Evolutionary conservation across 2,329 filamentous ascomycete genomes (phyloP).

Genomic region (Aspergillus caelatus): DNA sequence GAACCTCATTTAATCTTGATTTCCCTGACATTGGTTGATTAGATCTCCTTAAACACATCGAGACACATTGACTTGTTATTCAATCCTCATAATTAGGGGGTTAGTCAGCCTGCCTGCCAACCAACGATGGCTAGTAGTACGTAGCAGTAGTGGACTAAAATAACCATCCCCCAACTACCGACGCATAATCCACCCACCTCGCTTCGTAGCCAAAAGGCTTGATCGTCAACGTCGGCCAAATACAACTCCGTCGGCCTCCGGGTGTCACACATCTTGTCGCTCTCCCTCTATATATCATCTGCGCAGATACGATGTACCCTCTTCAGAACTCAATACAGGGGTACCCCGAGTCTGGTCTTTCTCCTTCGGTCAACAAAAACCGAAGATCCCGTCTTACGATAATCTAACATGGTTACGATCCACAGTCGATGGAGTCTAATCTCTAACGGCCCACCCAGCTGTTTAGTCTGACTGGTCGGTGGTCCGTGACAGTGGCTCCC

Average conservation of each 20-base stretch:
- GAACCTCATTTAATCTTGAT: not conserved
- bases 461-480: conserved; percentile 9
- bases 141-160: not conserved
- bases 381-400: conserved; percentile 11
- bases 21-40: not conserved
- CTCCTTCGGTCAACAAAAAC: conserved; percentile 3
- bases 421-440: conserved; percentile 18
- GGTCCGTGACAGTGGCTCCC: conserved; percentile 5
- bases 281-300: not conserved
- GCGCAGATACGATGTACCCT: not conserved
- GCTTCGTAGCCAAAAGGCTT: not conserved
- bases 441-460: conserved; percentile 15
- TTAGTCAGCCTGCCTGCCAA: not conserved
- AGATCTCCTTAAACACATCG: no score
- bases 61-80: no score
- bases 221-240: not conserved
- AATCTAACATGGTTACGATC: conserved; percentile 15
- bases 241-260: conserved; percentile 5
- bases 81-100: no score
- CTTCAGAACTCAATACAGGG: not conserved
- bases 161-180: not conserved
- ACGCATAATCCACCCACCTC: not conserved
- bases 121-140: not conserved
- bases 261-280: not conserved
- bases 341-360: not conserved